A percentile compares a stretch with the other conserved stretches of the same genome.
phyloP scores from a whole-genome alignment of 1,139 yeast species.

The Kodamaea plutei region DNA sequence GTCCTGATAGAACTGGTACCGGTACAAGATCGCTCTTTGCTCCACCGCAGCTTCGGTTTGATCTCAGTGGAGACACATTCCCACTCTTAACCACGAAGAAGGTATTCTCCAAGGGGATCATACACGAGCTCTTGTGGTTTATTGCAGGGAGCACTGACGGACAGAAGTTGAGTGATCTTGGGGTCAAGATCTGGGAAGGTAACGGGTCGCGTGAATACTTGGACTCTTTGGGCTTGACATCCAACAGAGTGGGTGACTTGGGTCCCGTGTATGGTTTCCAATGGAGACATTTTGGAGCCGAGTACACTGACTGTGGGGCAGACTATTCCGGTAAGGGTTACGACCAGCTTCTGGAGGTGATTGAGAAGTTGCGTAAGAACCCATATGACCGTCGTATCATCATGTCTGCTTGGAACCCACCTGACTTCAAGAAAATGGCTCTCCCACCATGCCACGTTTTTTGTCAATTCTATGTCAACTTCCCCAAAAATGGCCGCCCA shows the following conservation, averaged over 20 bases:
- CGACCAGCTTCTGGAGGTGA: constrained; percentile 82
- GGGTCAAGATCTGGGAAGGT: constrained; percentile 97
- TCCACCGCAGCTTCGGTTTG: constrained; percentile 91
- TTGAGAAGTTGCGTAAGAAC: constrained; percentile 72
- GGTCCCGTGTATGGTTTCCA: constrained; percentile 99
- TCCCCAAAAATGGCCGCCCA: constrained; percentile 58
- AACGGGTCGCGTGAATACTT: constrained; percentile 93
- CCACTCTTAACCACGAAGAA: constrained; percentile 91
- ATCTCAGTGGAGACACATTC: constrained; percentile 63
- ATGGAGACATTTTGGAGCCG: constrained; percentile 99
- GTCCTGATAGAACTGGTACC: constrained; percentile 96
- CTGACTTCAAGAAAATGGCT: constrained; percentile 91
- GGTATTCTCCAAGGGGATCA: constrained; percentile 85
- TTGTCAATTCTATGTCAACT: constrained; percentile 88
- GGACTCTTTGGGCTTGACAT: constrained; percentile 73
- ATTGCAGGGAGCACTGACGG: constrained; percentile 88
- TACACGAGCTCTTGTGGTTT: constrained; percentile 91
- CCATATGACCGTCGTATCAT: constrained; percentile 95
- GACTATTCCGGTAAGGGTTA: constrained; percentile 86
- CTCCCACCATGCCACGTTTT: constrained; percentile 98
- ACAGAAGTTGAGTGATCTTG: constrained; percentile 67
- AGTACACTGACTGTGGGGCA: constrained; percentile 77
- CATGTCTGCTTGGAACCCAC: constrained; percentile 97
- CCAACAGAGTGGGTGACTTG: constrained; percentile 87
- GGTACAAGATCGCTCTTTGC: constrained; percentile 90